A percentile compares a stretch with the other conserved stretches of the same genome.
Evolutionary conservation across 768 basidiomycete genomes (phyloP).

Genomic region (Hypholoma fasciculare): DNA sequence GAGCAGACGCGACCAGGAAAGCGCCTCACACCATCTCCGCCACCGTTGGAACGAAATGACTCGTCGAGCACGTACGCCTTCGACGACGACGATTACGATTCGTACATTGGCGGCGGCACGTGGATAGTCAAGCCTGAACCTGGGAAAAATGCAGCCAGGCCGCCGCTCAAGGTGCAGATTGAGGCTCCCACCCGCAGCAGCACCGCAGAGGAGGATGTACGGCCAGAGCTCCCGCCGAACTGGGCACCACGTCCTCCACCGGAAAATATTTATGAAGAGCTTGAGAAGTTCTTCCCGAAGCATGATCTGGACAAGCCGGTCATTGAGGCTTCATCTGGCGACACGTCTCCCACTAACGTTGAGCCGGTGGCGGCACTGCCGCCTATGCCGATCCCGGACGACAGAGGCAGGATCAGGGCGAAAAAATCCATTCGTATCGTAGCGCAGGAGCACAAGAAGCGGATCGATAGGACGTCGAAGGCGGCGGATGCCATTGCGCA

Average conservation of each 20-base stretch:
- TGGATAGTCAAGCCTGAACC: slow-evolving; percentile 30
- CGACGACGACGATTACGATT: slow-evolving; percentile 42
- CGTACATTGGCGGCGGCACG: slow-evolving; percentile 43
- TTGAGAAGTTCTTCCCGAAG: slow-evolving; percentile 94
- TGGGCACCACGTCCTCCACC: slow-evolving; percentile 92
- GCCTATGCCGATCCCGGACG: slow-evolving; percentile 28
- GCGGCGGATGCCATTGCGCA: slow-evolving; percentile 46
- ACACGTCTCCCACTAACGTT: slow-evolving; percentile 70
- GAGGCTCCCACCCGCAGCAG: slow-evolving; percentile 22
- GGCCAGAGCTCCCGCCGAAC: slow-evolving; percentile 30
- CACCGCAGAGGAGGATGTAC: not conserved
- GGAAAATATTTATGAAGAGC: slow-evolving; percentile 89
- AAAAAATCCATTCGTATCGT: slow-evolving; percentile 94
- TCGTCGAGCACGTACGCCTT: slow-evolving; percentile 9
- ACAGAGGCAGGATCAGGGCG: slow-evolving; percentile 46
- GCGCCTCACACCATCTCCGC: not conserved
- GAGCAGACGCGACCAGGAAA: slow-evolving; percentile 13
- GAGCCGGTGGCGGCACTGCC: slow-evolving; percentile 47
- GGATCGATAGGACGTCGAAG: slow-evolving; percentile 69
- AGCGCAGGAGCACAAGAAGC: slow-evolving; percentile 83
- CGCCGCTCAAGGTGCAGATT: slow-evolving; percentile 47
- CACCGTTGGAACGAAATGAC: slow-evolving; percentile 6
- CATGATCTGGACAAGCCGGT: slow-evolving; percentile 96
- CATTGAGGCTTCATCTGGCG: slow-evolving; percentile 82
- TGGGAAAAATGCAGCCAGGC: slow-evolving; percentile 30